Conservation (phyloP, 208 protist species). For the Trypanosoma conorhini region DNA sequence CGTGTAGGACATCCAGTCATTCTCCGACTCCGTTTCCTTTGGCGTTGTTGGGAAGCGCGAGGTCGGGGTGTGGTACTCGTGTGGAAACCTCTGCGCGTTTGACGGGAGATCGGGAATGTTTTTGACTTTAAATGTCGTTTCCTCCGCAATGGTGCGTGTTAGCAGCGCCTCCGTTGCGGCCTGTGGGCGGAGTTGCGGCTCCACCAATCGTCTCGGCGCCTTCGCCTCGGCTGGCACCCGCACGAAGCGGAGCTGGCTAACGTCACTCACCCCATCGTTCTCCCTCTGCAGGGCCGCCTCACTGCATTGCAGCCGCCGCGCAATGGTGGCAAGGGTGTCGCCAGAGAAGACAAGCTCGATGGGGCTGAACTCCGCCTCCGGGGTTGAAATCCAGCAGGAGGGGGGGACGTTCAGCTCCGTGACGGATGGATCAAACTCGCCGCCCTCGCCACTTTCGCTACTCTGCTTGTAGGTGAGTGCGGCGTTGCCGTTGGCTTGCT, state of each 20-base stretch:
- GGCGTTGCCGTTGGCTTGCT: conserved; percentile 69
- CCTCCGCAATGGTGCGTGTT: conserved; percentile 59
- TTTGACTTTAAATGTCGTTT: conserved; percentile 31
- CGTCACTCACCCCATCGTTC: conserved; percentile 39
- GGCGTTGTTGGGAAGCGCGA: conserved; percentile 79
- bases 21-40: conserved; percentile 28
- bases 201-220: conserved; percentile 49
- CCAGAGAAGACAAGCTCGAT: conserved; percentile 53
- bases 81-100: conserved; percentile 76
- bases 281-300: conserved; percentile 42
- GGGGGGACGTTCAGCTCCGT: conserved; percentile 67
- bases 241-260: conserved; percentile 28
- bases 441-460: conserved; percentile 32
- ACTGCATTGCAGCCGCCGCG: conserved; percentile 49
- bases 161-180: conserved; percentile 65
- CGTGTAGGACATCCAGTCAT: conserved; percentile 89
- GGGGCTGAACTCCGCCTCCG: conserved; percentile 49
- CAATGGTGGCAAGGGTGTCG: conserved; percentile 64
- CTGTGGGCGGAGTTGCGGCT: conserved; percentile 75
- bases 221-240: conserved; percentile 48
- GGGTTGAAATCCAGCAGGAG: conserved; percentile 38
- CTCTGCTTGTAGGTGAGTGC: conserved; percentile 50
- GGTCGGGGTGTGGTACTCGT: conserved; percentile 86
- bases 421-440: conserved; percentile 56
- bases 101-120: conserved; percentile 54